Percentiles rank a stretch among this genome's conserved stretches.
These are phyloP conservation scores for Seiridium cupressi DNA, from an alignment of 2,329 filamentous ascomycete genomes.

Conservation along the genomic window DNA sequence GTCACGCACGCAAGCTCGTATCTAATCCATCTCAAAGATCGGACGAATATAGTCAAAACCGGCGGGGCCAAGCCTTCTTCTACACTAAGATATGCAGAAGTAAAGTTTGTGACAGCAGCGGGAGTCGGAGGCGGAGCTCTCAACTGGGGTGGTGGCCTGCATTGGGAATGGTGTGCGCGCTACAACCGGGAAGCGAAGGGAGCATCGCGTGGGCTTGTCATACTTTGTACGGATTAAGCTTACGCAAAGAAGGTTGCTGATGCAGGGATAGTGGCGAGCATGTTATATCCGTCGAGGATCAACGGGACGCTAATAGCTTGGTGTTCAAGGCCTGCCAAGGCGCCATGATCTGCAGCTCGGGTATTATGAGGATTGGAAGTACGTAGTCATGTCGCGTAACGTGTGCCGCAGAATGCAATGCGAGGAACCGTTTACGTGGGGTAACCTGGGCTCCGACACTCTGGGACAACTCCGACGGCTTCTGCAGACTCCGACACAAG, in stretches of 20 bases:
- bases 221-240: not conserved
- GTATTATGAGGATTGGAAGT: no score
- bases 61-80: not conserved
- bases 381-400: not conserved
- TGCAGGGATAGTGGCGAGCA: not conserved
- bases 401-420: not conserved
- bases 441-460: not conserved
- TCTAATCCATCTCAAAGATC: not conserved
- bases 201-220: not conserved
- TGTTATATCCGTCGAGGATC: not conserved
- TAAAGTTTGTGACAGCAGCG: not conserved
- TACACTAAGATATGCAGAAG: not conserved
- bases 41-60: not conserved
- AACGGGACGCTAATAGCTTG: not conserved
- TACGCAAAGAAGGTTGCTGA: not conserved
- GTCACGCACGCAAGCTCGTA: not conserved
- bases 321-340: not conserved
- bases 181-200: not conserved
- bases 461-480: not conserved
- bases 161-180: not conserved
- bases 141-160: not conserved
- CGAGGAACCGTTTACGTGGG: not conserved
- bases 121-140: not conserved
- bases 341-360: not conserved
- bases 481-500: not conserved